These are phyloP conservation scores for Ophiocordyceps unilateralis DNA, from an alignment of 2,329 filamentous ascomycete genomes.

Conservation along the genomic window DNA sequence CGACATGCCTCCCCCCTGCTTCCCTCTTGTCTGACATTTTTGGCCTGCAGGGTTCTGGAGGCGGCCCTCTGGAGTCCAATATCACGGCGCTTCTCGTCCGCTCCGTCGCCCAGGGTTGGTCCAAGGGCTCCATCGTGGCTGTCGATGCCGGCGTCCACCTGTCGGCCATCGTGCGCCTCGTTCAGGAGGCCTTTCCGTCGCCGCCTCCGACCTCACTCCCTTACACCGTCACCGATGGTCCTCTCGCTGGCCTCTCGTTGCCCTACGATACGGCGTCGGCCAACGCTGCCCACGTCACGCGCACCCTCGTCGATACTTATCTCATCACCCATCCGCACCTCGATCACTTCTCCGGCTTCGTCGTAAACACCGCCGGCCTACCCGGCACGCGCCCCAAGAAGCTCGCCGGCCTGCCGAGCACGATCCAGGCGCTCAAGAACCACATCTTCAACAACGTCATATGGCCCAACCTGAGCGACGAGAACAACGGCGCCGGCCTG, in stretches of 20 bases:
- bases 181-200: constrained; percentile 37
- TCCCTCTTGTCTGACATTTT: not conserved
- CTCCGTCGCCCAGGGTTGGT: constrained; percentile 63
- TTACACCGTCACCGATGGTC: constrained; percentile 45
- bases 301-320: constrained; percentile 68
- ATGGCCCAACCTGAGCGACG: constrained; percentile 93
- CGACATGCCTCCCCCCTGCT: not conserved
- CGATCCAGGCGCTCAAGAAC: constrained; percentile 79
- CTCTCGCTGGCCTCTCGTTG: constrained; percentile 65
- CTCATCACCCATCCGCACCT: constrained; percentile 95
- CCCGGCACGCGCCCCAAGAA: constrained; percentile 69
- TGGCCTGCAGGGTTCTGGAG: constrained; percentile 56
- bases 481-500: constrained; percentile 84
- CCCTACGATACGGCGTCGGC: constrained; percentile 48
- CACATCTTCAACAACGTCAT: constrained; percentile 98
- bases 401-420: constrained; percentile 69
- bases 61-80: constrained; percentile 79
- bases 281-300: constrained; percentile 68
- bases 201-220: constrained; percentile 16
- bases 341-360: constrained; percentile 81
- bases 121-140: constrained; percentile 67
- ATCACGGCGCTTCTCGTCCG: constrained; percentile 81
- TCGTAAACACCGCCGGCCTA: constrained; percentile 81
- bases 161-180: constrained; percentile 63
- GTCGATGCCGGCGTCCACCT: constrained; percentile 88